A percentile compares a stretch with the other conserved stretches of the same genome.
Conservation (phyloP, 202 grass and related monocot genomes). For the Eragrostis tef region DNA sequence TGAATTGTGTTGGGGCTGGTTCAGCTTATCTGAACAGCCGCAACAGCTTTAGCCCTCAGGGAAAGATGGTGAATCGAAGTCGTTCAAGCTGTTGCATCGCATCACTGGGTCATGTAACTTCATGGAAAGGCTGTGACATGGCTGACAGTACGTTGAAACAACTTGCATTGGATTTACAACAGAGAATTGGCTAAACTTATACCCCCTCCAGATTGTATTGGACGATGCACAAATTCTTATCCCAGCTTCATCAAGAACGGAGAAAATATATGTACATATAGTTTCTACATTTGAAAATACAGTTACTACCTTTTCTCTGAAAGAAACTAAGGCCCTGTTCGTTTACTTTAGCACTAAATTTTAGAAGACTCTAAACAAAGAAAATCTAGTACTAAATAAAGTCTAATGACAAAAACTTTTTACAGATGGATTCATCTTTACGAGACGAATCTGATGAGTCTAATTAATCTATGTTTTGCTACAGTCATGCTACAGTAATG, state of each 20-base stretch:
- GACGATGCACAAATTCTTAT: neutral
- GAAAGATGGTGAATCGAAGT: constrained; percentile 37
- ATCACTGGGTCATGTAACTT: constrained; percentile 35
- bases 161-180: neutral
- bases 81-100: constrained; percentile 24
- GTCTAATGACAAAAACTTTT: no score
- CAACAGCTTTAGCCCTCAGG: constrained; percentile 39
- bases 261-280: neutral
- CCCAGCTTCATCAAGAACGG: neutral
- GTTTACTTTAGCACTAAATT: no score
- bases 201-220: neutral
- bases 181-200: neutral
- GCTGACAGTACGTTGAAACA: constrained; percentile 4
- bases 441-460: no score
- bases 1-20: neutral
- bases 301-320: neutral
- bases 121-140: constrained; percentile 45
- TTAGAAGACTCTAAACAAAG: no score
- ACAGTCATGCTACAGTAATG: no score
- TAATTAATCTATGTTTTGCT: no score
- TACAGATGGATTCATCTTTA: no score
- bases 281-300: neutral
- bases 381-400: no score
- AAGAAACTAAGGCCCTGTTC: no score
- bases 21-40: neutral